These are phyloP conservation scores for Simplicillium aogashimaense DNA, from an alignment of 2,329 filamentous ascomycete species.

Conservation along the genomic window DNA sequence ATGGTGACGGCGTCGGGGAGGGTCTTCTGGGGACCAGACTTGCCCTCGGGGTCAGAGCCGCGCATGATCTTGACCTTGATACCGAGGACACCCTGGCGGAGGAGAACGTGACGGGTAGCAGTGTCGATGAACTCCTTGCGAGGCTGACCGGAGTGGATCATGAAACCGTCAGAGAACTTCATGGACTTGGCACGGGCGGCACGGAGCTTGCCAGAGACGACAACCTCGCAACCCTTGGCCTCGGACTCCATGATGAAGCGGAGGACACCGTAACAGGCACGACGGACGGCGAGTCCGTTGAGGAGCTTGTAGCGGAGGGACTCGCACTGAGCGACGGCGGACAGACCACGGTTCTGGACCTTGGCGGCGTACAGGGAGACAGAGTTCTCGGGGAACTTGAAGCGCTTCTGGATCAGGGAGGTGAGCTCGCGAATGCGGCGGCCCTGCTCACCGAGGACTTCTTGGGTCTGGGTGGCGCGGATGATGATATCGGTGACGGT, in stretches of 20 bases:
- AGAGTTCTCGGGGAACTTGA: constrained; percentile 99
- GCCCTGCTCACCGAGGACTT: constrained; percentile 99
- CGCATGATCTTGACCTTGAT: constrained; percentile 99
- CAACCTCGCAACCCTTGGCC: constrained; percentile 99
- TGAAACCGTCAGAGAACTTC: constrained; percentile 99
- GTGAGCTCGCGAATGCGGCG: constrained; percentile 99
- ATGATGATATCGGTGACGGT: constrained; percentile 99
- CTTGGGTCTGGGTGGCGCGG: constrained; percentile 99
- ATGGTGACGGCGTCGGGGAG: constrained; percentile 98
- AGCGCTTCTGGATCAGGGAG: constrained; percentile 99
- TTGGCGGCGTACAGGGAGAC: constrained; percentile 99
- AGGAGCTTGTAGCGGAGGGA: constrained; percentile 99
- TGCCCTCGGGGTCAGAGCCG: constrained; percentile 98
- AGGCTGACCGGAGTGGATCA: constrained; percentile 99
- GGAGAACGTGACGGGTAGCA: constrained; percentile 97
- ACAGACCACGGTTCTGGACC: constrained; percentile 99
- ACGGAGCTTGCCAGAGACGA: constrained; percentile 97
- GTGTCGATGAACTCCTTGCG: constrained; percentile 99
- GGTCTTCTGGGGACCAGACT: constrained; percentile 93
- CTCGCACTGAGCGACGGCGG: constrained; percentile 99
- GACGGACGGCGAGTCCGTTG: constrained; percentile 96
- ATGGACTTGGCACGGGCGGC: constrained; percentile 99
- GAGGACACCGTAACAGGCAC: constrained; percentile 99
- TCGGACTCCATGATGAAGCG: constrained; percentile 99
- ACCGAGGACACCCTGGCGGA: constrained; percentile 98